A percentile compares a stretch with the other conserved stretches of the same genome.
Conservation (phyloP, 768 basidiomycete genomes). For the Tylopilus rubrobrunneus region DNA sequence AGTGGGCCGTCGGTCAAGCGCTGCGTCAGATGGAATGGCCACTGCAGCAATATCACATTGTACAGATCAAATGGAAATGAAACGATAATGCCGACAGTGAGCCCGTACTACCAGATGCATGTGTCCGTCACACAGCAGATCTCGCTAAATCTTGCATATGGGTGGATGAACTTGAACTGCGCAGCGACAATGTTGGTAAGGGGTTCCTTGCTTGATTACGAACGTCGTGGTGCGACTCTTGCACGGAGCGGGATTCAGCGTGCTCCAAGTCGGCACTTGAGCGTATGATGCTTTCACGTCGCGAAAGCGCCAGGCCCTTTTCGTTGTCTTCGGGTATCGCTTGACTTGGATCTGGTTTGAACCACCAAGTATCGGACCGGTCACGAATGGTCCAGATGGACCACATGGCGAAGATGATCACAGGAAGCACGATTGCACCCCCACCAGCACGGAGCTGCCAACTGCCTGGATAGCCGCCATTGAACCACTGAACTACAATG, state of each 20-base stretch:
- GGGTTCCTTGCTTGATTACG: neutral
- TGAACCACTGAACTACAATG: constrained; percentile 24
- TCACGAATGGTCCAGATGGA: neutral
- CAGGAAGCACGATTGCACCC: neutral
- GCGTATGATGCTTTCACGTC: neutral
- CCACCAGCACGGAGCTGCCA: neutral
- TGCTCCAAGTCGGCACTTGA: neutral
- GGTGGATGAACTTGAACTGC: neutral
- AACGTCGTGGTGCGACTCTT: neutral
- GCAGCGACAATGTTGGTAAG: neutral
- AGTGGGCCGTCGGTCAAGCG: too few relatives aligned
- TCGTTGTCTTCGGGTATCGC: neutral
- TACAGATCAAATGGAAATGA: neutral
- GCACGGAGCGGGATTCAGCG: neutral
- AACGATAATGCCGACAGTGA: neutral
- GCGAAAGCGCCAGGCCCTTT: too few relatives aligned
- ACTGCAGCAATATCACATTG: too few relatives aligned
- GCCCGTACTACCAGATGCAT: neutral
- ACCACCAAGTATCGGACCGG: constrained; percentile 21
- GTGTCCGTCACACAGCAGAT: neutral
- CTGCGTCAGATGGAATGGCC: too few relatives aligned
- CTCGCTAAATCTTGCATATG: neutral
- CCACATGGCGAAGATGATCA: neutral
- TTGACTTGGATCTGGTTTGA: constrained; percentile 16
- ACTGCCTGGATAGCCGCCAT: neutral